These are phyloP conservation scores for Senna siamea DNA, from an alignment of 306 rosid genomes.

Conservation along the genomic window DNA sequence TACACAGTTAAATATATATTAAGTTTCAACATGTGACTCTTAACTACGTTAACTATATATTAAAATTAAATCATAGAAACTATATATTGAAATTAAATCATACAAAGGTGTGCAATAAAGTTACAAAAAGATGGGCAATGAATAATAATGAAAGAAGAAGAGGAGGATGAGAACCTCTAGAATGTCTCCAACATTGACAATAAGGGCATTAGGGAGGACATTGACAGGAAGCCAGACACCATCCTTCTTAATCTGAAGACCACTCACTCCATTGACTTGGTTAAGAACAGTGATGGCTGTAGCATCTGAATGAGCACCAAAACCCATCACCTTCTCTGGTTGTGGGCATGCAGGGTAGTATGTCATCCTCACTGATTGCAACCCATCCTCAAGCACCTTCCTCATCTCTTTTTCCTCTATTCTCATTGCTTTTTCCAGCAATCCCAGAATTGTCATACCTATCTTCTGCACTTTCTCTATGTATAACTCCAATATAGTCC, in stretches of 20 bases:
- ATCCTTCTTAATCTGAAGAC: slow-evolving; percentile 65
- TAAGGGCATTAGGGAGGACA: slow-evolving; percentile 44
- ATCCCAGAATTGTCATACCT: slow-evolving; percentile 40
- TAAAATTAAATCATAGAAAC: no score
- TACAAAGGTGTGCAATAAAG: no score
- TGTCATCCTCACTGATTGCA: slow-evolving; percentile 63
- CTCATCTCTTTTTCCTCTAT: slow-evolving; percentile 45
- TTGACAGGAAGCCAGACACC: slow-evolving; percentile 66
- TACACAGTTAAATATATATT: no score
- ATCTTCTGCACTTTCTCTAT: slow-evolving; percentile 44
- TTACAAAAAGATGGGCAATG: no score
- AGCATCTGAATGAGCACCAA: slow-evolving; percentile 67
- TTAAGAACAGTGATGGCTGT: slow-evolving; percentile 60
- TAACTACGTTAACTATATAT: no score
- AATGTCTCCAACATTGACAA: slow-evolving; percentile 67
- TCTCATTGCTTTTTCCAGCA: slow-evolving; percentile 50
- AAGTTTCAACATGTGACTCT: no score
- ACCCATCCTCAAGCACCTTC: slow-evolving; percentile 58
- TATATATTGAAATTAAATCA: no score
- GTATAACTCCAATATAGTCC: slow-evolving; percentile 59
- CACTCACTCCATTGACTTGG: slow-evolving; percentile 64
- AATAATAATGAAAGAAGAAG: no score
- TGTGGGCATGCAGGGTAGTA: slow-evolving; percentile 74
- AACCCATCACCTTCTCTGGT: slow-evolving; percentile 62
- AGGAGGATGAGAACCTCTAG: slow-evolving; percentile 50